Evolutionary conservation across 495 filamentous ascomycete species (phyloP), one percentile per base, ranked within the genome.

Genomic region (Aspergillus nanangensis): DNA sequence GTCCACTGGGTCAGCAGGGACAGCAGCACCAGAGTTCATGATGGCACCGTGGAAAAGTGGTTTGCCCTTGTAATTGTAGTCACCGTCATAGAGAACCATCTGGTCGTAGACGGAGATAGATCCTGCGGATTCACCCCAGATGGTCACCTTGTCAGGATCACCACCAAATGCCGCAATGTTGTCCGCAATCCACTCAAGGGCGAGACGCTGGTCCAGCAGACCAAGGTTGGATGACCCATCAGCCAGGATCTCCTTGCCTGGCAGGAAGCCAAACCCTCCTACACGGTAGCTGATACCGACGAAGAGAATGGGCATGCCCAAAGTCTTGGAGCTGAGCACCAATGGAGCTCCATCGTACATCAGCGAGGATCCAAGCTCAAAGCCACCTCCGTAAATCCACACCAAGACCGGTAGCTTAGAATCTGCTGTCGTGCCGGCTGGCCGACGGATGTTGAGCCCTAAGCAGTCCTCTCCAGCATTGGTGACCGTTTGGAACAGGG

Each of bases 271-370:
- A 57, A 81, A 86, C 0, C 83, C 70, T 0, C 86, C 85, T 9
- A 90, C 78, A 3, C 87, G 81, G 55, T 90, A 90, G 61, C 87
- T 91, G 61, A 90, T 82, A 36, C 80, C 81, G 3, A 92, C 80
- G 34, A 87, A 74, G 9, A 91, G 63, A 38, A 90, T 74, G 0
- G 82, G 82, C 66, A 87, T 81, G 4, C 71, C 70, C 46, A 78
- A 55, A 9, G 49, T 33, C 8, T 83, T 62, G 3, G 79, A 82
- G 25, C 69, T 69, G 1, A 55, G 41, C 0, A 88, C 66, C 7
- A 87, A 52, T 5, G 58, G 59, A 1, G 72, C 58, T 4, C 71
- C 83, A 53, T 88, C 77, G 49, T 86, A 87, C 67, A 71, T 72
- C 58, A 58, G 58, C 45, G 75, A 79, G 0, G 74, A 75, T 2